Conservation (phyloP, 1,284 basidiomycete species). For the Fomitiporia mediterranea region DNA sequence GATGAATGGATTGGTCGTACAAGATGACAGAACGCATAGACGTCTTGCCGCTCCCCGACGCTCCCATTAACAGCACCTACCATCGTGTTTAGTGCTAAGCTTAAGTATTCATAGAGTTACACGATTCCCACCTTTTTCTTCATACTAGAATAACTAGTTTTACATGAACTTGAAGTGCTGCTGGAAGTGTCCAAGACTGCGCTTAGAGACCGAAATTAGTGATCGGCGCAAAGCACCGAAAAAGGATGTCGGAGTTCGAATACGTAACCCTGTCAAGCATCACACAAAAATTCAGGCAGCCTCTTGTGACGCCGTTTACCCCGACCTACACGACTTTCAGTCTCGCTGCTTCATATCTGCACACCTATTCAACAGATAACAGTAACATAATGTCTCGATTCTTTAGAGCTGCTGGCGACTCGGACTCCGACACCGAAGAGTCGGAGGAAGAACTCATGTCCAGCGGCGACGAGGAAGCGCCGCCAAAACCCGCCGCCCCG, state of each 20-base stretch:
- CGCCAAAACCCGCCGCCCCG: slow-evolving; percentile 42
- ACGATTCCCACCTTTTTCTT: background rate
- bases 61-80: slow-evolving; percentile 91
- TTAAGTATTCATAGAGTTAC: background rate
- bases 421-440: slow-evolving; percentile 72
- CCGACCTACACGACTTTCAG: background rate
- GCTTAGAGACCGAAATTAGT: background rate
- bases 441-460: slow-evolving; percentile 79
- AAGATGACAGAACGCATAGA: slow-evolving; percentile 99
- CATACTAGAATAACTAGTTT: background rate
- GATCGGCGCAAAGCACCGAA: background rate
- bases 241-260: background rate
- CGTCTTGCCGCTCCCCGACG: slow-evolving; percentile 87
- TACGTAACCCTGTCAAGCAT: background rate
- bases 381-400: slow-evolving; percentile 72
- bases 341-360: background rate
- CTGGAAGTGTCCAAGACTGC: background rate
- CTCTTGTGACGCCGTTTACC: background rate
- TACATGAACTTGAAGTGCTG: background rate
- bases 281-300: background rate
- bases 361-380: background rate
- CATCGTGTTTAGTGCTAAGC: no score
- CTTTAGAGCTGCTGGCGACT: slow-evolving; percentile 80
- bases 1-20: slow-evolving; percentile 36
- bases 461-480: slow-evolving; percentile 63